Percentiles rank a stretch among this genome's conserved stretches.
phyloP scores from a whole-genome alignment of 2,329 filamentous ascomycete genomes.

The Aspergillus puulaauensis region DNA sequence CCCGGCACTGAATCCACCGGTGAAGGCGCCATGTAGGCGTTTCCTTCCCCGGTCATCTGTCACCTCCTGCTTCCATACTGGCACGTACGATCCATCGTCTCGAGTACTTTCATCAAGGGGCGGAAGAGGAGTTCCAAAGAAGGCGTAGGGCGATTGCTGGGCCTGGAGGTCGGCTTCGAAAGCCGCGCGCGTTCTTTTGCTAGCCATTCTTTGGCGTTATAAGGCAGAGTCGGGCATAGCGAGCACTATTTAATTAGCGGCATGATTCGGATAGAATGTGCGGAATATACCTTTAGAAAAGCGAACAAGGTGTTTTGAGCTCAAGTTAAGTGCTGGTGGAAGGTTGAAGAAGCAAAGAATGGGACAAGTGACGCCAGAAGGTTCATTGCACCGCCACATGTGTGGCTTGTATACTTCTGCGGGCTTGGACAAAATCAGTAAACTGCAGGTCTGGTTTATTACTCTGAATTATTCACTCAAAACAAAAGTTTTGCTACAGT shows the following conservation, averaged over 20 bases:
- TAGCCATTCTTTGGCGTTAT: slow-evolving; percentile 58
- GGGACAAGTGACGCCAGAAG: slow-evolving; percentile 9
- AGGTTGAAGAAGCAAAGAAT: background rate
- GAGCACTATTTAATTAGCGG: background rate
- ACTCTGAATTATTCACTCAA: background rate
- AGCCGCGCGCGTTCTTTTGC: slow-evolving; percentile 74
- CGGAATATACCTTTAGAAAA: background rate
- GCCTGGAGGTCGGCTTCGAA: slow-evolving; percentile 73
- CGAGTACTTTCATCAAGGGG: slow-evolving; percentile 71
- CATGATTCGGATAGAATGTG: too few relatives aligned
- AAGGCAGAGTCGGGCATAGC: slow-evolving; percentile 1
- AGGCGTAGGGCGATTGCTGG: slow-evolving; percentile 69
- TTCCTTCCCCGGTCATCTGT: slow-evolving; percentile 88
- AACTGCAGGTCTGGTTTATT: background rate
- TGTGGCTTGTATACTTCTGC: slow-evolving; percentile 8
- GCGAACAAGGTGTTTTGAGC: background rate
- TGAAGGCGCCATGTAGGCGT: slow-evolving; percentile 92
- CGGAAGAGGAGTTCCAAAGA: slow-evolving; percentile 83
- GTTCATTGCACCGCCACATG: slow-evolving; percentile 7
- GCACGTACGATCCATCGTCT: slow-evolving; percentile 89
- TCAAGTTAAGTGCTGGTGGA: background rate
- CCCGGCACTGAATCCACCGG: slow-evolving; percentile 94
- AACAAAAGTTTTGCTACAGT: background rate
- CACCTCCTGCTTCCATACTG: slow-evolving; percentile 98
- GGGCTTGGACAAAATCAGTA: background rate